Conservation (phyloP, 306 rosid species). For the Casuarina glauca region DNA sequence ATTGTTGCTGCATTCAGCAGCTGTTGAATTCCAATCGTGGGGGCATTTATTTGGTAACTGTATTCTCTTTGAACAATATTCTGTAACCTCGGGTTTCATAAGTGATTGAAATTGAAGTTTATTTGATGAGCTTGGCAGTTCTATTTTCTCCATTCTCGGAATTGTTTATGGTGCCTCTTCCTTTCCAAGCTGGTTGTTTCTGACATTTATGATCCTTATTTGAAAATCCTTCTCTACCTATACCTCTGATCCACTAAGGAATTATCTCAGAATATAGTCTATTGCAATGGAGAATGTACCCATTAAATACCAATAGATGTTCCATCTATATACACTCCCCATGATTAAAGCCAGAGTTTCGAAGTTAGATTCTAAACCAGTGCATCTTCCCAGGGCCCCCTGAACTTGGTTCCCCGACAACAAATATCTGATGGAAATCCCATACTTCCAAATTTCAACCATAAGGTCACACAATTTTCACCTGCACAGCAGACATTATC, state of each 20-base stretch:
- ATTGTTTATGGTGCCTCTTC: not conserved
- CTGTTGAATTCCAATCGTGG: constrained; percentile 42
- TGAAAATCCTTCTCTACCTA: not conserved
- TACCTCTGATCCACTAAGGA: not conserved
- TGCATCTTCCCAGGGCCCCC: too few species aligned
- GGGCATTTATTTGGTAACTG: constrained; percentile 27
- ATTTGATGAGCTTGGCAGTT: not conserved
- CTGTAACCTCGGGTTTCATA: constrained; percentile 11
- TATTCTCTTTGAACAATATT: not conserved
- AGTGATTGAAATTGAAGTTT: not conserved
- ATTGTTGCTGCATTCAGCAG: constrained; percentile 47
- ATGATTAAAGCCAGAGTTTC: too few species aligned
- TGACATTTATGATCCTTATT: not conserved
- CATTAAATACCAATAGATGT: not conserved
- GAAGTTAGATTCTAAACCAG: too few species aligned
- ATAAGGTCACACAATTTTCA: not conserved
- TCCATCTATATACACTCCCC: too few species aligned
- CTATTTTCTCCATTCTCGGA: not conserved
- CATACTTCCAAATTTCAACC: too few species aligned
- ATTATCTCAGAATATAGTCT: not conserved
- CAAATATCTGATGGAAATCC: too few species aligned
- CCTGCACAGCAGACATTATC: not conserved
- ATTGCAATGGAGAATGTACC: not conserved
- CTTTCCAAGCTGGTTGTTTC: not conserved
- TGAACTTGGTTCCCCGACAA: too few species aligned